A percentile compares a stretch with the other conserved stretches of the same genome.
These are phyloP conservation scores for Theobroma cacao DNA, from an alignment of 345 rosid species.

Conservation along the genomic window DNA sequence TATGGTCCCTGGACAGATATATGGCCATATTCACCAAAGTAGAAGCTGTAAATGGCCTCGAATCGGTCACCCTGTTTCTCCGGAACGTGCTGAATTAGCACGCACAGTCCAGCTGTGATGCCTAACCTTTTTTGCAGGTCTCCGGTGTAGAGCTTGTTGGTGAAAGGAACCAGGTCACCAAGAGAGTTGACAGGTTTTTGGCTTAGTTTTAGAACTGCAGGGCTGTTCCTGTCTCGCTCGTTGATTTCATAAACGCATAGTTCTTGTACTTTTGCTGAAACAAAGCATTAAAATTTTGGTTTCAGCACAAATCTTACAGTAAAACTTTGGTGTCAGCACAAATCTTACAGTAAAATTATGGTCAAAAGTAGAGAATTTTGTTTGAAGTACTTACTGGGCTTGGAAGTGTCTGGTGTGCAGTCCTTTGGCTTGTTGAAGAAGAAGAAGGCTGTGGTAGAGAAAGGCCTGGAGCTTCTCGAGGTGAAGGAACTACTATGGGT, in stretches of 20 bases:
- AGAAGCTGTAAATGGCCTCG: slow-evolving; percentile 81
- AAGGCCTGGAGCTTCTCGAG: background rate
- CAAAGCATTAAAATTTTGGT: background rate
- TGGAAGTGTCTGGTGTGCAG: background rate
- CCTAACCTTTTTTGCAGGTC: slow-evolving; percentile 77
- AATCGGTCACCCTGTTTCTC: slow-evolving; percentile 73
- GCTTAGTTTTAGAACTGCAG: slow-evolving; percentile 69
- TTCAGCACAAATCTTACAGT: too few relatives aligned
- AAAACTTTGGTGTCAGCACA: too few relatives aligned
- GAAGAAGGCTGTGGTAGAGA: slow-evolving; percentile 2
- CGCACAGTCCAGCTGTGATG: slow-evolving; percentile 78
- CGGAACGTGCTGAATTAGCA: slow-evolving; percentile 66
- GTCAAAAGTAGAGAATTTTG: background rate
- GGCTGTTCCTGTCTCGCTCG: slow-evolving; percentile 88
- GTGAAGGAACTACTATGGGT: background rate
- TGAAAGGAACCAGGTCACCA: slow-evolving; percentile 89
- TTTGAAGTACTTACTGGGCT: background rate
- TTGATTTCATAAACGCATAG: slow-evolving; percentile 78
- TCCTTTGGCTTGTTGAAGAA: background rate
- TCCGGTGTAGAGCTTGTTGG: slow-evolving; percentile 78
- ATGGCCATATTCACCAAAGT: slow-evolving; percentile 77
- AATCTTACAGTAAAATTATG: too few relatives aligned
- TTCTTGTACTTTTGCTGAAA: slow-evolving; percentile 64
- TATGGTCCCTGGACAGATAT: slow-evolving; percentile 64
- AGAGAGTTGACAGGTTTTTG: slow-evolving; percentile 68